Percentiles rank a stretch among this genome's conserved stretches.
Evolutionary conservation across 768 basidiomycete genomes (phyloP).

Genomic region (Rickenella mellea): DNA sequence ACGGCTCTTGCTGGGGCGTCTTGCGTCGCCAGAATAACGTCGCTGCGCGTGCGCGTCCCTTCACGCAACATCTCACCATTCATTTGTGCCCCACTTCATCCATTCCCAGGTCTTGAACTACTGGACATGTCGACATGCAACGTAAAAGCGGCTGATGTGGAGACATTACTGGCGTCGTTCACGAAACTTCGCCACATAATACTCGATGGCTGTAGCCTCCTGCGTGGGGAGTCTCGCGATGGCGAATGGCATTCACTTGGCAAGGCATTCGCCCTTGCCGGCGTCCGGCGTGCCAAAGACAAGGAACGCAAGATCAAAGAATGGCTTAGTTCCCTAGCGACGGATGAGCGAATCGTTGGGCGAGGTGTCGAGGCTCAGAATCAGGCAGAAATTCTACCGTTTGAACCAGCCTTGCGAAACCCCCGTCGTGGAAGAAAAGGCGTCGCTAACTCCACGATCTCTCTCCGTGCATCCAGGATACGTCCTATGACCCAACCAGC

Average conservation of each 20-base stretch:
- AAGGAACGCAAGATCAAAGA: slow-evolving; percentile 52
- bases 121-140: slow-evolving; percentile 73
- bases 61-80: slow-evolving; percentile 9
- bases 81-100: slow-evolving; percentile 1
- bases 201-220: slow-evolving; percentile 54
- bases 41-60: slow-evolving; percentile 25
- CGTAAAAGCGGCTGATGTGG: slow-evolving; percentile 44
- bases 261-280: slow-evolving; percentile 48
- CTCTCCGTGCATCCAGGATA: slow-evolving; percentile 30
- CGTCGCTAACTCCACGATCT: slow-evolving; percentile 57
- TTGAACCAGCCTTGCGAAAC: slow-evolving; percentile 16
- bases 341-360: neutral
- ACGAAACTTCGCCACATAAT: slow-evolving; percentile 51
- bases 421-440: slow-evolving; percentile 46
- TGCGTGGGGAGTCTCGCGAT: slow-evolving; percentile 39
- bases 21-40: slow-evolving; percentile 64
- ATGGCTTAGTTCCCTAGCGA: slow-evolving; percentile 30
- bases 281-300: slow-evolving; percentile 51
- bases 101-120: slow-evolving; percentile 40
- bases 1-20: slow-evolving; percentile 39
- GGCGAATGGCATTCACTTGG: slow-evolving; percentile 57
- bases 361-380: slow-evolving; percentile 9
- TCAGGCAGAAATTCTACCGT: neutral
- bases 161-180: slow-evolving; percentile 43
- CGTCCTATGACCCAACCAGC: slow-evolving; percentile 10